Evolutionary conservation across 2,329 filamentous ascomycete species (phyloP), one percentile per base, ranked within the genome.

Genomic region (Myriosclerotinia curreyana): DNA sequence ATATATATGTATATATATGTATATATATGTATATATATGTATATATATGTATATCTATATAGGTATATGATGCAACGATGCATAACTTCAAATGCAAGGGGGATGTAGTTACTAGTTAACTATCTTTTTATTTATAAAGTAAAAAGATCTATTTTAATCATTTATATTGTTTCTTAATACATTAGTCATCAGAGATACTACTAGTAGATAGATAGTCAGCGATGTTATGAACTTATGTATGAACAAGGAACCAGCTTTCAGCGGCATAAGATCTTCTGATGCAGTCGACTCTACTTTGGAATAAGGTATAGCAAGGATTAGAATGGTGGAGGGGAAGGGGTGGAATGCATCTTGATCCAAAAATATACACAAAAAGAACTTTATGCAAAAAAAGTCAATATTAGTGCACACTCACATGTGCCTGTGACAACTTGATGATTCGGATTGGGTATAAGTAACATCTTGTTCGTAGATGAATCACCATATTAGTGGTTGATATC

Each of bases 181-280:
- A n/a, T n/a, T n/a, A n/a, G n/a, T n/a, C n/a, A n/a, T n/a, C n/a
- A n/a, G n/a, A n/a, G n/a, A n/a, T n/a, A n/a, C n/a, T n/a, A n/a
- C n/a, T n/a, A n/a, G n/a, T n/a, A n/a, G n/a, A n/a, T n/a, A n/a
- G n/a, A n/a, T n/a, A n/a, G n/a, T n/a, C n/a, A n/a, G n/a, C n/a
- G n/a, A n/a, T n/a, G n/a, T n/a, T n/a, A n/a, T n/a, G n/a, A n/a
- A n/a, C n/a, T n/a, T n/a, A n/a, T n/a, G 20, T 17, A 25, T 17
- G 17, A 28, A 58, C 48, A 49, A 50, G 53, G 61, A 63, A 63
- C 48, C 53, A 59, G 36, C 44, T 50, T 59, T 34, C 48, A 50
- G 61, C 53, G 53, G 53, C 53, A 53, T 59, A 59, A 59, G 61
- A 64, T 64, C 61, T 59, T 64, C 61, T 64, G 61, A 64, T 64